Base-by-base conservation (phyloP, 225 moss, liverwort and hornwort species). In the Antitrichia curtipendula region DNA sequence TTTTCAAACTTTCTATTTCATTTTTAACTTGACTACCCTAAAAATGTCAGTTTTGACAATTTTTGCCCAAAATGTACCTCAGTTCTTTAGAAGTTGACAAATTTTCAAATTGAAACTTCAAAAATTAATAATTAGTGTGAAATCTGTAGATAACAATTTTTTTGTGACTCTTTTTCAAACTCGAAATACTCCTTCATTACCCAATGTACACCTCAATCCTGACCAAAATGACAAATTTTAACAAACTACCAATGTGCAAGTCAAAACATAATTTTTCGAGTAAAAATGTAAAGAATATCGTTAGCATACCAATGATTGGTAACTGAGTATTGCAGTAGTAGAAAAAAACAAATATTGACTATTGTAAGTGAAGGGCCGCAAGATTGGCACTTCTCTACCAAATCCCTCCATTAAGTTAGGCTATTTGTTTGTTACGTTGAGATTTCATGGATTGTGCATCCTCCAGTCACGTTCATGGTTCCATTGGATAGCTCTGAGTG, bases 251-350 rank as follows among this genome's bases (percentile, higher is more conserved):
- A 65, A n/a, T 23, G 4, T 68, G 7, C 4, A 24, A 69, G 8
- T 14, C 23, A 4, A 0, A 40, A 40, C 7, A 2, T 68, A 68
- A 23, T 68, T 68, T 38, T 68, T 8, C 4, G 38, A 68, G 2
- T 13, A 8, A 69, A 40, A 69, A 24, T 69, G 40, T 7, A 40
- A 14, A 2, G 9, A 65, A 14, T 70, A 70, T 15, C 25, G 7
- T 14, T 25, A 25, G 3, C 4, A 15, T 41, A 25, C 8, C 2
- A 70, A 15, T 7, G 10, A n/a, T 0, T 22, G 1, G 13, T 22
- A 66, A 41, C 1, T 0, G 0, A 27, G 5, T 41, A 41, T 5
- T 70, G 5, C 9, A 2, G 5, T 45, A 43, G 9, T 16, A 45
- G 2, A 28, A 28, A 71, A 43, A 2, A 43, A 3, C 1, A 71